phyloP scores from a whole-genome alignment of 345 rosid species.

The Linum usitatissimum region DNA sequence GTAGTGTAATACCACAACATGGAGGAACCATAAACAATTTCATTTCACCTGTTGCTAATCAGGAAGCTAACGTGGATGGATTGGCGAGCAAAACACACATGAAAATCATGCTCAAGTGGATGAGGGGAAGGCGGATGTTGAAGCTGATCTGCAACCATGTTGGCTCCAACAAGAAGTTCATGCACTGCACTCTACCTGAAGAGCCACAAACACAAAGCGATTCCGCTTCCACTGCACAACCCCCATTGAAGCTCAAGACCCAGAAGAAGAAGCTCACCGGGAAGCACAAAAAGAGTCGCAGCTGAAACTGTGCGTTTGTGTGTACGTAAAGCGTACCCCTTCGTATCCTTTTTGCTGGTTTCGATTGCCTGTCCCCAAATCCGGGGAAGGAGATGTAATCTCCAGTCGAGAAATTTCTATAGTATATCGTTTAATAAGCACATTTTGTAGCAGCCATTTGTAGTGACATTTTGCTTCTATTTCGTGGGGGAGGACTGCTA shows the following conservation, averaged over 20 bases:
- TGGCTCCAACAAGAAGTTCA: slow-evolving; percentile 74
- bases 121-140: slow-evolving; percentile 82
- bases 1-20: not conserved
- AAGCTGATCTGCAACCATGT: slow-evolving; percentile 70
- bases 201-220: slow-evolving; percentile 29
- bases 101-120: slow-evolving; percentile 96
- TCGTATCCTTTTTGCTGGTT: not conserved
- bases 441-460: no score
- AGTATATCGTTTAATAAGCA: no score
- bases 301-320: not conserved
- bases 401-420: no score
- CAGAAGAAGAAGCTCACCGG: not conserved
- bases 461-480: no score
- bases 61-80: slow-evolving; percentile 71
- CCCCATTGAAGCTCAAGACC: not conserved
- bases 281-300: not conserved
- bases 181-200: slow-evolving; percentile 57
- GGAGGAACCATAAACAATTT: not conserved
- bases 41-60: not conserved
- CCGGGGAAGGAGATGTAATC: no score
- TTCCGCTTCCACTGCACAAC: not conserved
- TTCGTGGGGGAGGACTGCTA: no score
- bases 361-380: no score
- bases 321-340: not conserved
- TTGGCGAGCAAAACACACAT: slow-evolving; percentile 80